phyloP scores from a whole-genome alignment of 345 rosid genomes.

The Lumnitzera littorea region DNA sequence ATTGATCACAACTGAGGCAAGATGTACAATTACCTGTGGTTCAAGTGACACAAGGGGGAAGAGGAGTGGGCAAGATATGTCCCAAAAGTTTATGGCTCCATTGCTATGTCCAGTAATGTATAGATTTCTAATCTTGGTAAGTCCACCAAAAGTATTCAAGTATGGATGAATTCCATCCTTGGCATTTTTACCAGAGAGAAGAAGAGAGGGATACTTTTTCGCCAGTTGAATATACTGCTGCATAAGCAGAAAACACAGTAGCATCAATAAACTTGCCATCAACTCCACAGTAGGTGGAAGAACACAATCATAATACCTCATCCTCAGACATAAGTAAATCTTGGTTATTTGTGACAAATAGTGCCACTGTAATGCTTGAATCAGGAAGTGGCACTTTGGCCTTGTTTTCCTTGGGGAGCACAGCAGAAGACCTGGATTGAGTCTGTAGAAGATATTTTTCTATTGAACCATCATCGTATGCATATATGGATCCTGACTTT shows the following conservation, averaged over 20 bases:
- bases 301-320: slow-evolving; percentile 39
- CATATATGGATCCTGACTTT: slow-evolving; percentile 68
- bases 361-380: slow-evolving; percentile 54
- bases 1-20: neutral
- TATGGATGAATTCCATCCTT: slow-evolving; percentile 41
- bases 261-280: neutral
- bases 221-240: slow-evolving; percentile 54
- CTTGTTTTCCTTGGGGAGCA: slow-evolving; percentile 64
- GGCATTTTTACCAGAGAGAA: slow-evolving; percentile 43
- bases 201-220: slow-evolving; percentile 45
- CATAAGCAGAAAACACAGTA: slow-evolving; percentile 14
- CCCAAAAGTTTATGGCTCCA: slow-evolving; percentile 84
- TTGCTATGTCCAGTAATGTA: slow-evolving; percentile 80
- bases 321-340: slow-evolving; percentile 34
- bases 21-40: slow-evolving; percentile 53
- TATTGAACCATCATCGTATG: slow-evolving; percentile 63
- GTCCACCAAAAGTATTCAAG: slow-evolving; percentile 47
- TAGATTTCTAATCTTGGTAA: slow-evolving; percentile 65
- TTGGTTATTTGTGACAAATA: slow-evolving; percentile 44
- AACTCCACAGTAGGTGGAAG: neutral
- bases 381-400: slow-evolving; percentile 60
- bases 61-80: slow-evolving; percentile 56
- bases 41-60: slow-evolving; percentile 54
- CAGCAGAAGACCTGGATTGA: slow-evolving; percentile 67
- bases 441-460: slow-evolving; percentile 79